These are phyloP conservation scores for Yamadazyma aaseri DNA, from an alignment of 1,139 yeast genomes.

Conservation along the genomic window DNA sequence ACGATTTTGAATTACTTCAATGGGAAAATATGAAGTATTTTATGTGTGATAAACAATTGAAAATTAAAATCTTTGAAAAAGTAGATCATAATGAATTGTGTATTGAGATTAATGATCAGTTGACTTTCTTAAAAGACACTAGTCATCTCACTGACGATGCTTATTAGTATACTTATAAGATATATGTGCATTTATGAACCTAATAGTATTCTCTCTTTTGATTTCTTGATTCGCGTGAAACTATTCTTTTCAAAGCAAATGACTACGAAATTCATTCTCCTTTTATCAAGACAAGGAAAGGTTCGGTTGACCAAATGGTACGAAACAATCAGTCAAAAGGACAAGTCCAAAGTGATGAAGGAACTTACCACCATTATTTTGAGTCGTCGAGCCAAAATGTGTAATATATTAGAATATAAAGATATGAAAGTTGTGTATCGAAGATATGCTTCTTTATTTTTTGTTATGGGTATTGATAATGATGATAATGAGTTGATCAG, in stretches of 20 bases:
- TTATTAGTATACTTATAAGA: constrained; percentile 4
- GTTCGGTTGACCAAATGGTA: constrained; percentile 95
- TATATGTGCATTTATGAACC: not conserved
- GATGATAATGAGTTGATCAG: constrained; percentile 87
- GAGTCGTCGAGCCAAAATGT: constrained; percentile 88
- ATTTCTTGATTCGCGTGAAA: not conserved
- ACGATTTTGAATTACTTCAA: constrained; percentile 60
- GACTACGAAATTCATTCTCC: constrained; percentile 74
- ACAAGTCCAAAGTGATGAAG: constrained; percentile 76
- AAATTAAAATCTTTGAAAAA: constrained; percentile 44
- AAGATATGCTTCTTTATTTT: constrained; percentile 89
- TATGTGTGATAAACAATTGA: constrained; percentile 52
- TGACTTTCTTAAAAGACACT: constrained; percentile 38
- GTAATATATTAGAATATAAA: constrained; percentile 88
- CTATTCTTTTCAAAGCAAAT: too few species aligned
- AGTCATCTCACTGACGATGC: constrained; percentile 20
- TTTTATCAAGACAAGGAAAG: constrained; percentile 93
- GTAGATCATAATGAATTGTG: constrained; percentile 47
- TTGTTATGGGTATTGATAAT: constrained; percentile 79
- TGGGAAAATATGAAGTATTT: constrained; percentile 61
- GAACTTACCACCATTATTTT: constrained; percentile 86
- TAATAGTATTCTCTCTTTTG: not conserved
- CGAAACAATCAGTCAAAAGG: constrained; percentile 74
- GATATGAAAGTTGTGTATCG: constrained; percentile 88
- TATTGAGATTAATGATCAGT: constrained; percentile 46